Base-by-base conservation (phyloP, 495 filamentous ascomycete species). In the Lepraria neglecta region DNA sequence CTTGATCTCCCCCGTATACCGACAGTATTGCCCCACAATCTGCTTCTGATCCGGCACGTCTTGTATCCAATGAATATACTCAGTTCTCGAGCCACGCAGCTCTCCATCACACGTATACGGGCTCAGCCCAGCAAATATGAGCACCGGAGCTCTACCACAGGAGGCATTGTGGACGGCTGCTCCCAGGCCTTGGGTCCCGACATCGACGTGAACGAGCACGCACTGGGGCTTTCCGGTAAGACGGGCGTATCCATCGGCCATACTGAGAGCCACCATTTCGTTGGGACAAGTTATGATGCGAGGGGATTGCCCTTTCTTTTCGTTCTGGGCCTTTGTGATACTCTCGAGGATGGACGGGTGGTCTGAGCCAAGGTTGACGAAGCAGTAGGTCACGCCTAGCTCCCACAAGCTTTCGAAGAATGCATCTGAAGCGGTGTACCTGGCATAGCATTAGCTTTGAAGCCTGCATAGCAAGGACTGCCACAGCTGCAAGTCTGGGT, bases 61-160 rank as follows among this genome's bases (percentile, higher is more conserved):
- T 69, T 97, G 92, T 45, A 96, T 92, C 89, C 92, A 97, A 69
- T 97, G 92, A 68, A 96, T 97, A 70, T 92, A 97, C 73, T 97
- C 92, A 0, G 91, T 96, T 46, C 92, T 80, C 4, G 84, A 89
- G 3, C 92, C 92, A 24, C 89, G 80, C 78, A 91, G 82, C 74
- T 97, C 92, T 5, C 92, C 92, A 65, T 97, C 92, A 42, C 89
- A 83, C 3, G 92, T 97, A 68, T 87, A 95, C 0, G 92, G 92
- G 3, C 85, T 90, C 33, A 97, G 75, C 12, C 92, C 92, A 1
- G 92, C 92, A 68, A 97, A 96, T 30, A 97, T 87, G 35, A 97
- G 72, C 14, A 97, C 85, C 0, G 92, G 92, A 1, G 89, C 87
- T 38, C 92, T 86, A 1, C 92, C 92, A 58, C 87, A 87, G 30